Percentiles rank a stretch among this genome's conserved stretches.
These are phyloP conservation scores for Phytophthora cryptogea DNA, from an alignment of 352 stramenopile genomes.

Conservation along the genomic window DNA sequence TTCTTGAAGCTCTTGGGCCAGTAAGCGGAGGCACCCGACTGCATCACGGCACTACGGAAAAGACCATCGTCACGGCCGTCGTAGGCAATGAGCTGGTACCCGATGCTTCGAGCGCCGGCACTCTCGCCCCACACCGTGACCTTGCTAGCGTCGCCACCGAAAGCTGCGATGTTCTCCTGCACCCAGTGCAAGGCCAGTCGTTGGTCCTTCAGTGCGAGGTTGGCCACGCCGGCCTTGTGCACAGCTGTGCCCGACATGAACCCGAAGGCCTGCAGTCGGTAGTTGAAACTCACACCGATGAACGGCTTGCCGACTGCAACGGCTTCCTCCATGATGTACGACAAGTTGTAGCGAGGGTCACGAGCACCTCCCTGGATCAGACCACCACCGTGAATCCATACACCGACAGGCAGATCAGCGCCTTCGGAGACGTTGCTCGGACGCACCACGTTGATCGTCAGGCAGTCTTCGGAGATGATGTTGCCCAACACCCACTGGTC, in stretches of 20 bases:
- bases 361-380: conserved; percentile 28
- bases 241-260: conserved; percentile 38
- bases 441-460: conserved; percentile 84
- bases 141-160: conserved; percentile 80
- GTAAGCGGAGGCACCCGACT: conserved; percentile 30
- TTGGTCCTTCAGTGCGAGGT: conserved; percentile 90
- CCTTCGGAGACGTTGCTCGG: conserved; percentile 33
- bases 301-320: conserved; percentile 26
- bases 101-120: conserved; percentile 55
- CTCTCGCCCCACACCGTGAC: conserved; percentile 90
- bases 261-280: conserved; percentile 39
- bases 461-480: conserved; percentile 72
- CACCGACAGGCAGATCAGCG: conserved; percentile 24
- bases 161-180: conserved; percentile 74
- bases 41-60: conserved; percentile 32
- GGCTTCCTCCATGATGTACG: conserved; percentile 37
- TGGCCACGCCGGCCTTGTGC: conserved; percentile 61
- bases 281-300: conserved; percentile 47
- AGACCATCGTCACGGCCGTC: conserved; percentile 32
- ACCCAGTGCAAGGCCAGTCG: conserved; percentile 82
- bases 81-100: conserved; percentile 35
- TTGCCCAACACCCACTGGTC: conserved; percentile 27
- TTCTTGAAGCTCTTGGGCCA: conserved; percentile 27
- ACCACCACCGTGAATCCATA: conserved; percentile 31
- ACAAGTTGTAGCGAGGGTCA: conserved; percentile 37